Evolutionary conservation across 2,329 filamentous ascomycete species (phyloP).

Genomic region (Leptographium flavum): DNA sequence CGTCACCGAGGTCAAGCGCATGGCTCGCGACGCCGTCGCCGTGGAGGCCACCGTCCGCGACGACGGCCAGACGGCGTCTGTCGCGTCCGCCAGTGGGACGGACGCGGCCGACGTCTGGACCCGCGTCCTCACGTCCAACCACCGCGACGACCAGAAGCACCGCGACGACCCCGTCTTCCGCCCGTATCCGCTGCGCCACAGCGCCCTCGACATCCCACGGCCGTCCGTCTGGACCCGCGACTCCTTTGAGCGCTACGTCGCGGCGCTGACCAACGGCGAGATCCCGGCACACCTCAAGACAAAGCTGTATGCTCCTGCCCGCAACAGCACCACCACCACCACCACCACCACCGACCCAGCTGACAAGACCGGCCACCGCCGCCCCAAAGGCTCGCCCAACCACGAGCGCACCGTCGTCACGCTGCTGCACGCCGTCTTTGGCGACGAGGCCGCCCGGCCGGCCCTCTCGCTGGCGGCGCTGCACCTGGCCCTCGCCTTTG

Average conservation of each 20-base stretch:
- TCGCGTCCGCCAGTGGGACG: no score
- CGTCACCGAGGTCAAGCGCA: conserved; percentile 7
- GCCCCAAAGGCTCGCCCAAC: conserved; percentile 6
- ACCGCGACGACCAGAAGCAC: neutral
- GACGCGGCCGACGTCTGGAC: no score
- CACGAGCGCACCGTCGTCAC: conserved; percentile 24
- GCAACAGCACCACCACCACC: neutral
- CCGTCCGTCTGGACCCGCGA: conserved; percentile 27
- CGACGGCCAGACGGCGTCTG: neutral
- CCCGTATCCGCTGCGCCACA: conserved; percentile 11
- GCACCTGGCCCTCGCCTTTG: conserved; percentile 29
- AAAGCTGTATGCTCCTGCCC: conserved; percentile 18
- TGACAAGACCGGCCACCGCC: neutral
- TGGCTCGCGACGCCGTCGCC: conserved; percentile 5
- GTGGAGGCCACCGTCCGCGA: neutral
- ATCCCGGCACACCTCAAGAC: conserved; percentile 19
- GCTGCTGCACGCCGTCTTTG: conserved; percentile 25
- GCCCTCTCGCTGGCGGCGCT: conserved; percentile 25
- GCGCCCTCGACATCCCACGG: conserved; percentile 24
- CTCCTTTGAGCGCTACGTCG: conserved; percentile 28
- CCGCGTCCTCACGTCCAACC: conserved; percentile 5
- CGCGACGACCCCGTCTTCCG: conserved; percentile 5
- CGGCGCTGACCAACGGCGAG: conserved; percentile 23
- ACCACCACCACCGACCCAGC: neutral
- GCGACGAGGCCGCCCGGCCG: conserved; percentile 18